Evolutionary conservation across 192 early-diverging fungal species (phyloP).

Genomic region (Funneliformis mosseae): DNA sequence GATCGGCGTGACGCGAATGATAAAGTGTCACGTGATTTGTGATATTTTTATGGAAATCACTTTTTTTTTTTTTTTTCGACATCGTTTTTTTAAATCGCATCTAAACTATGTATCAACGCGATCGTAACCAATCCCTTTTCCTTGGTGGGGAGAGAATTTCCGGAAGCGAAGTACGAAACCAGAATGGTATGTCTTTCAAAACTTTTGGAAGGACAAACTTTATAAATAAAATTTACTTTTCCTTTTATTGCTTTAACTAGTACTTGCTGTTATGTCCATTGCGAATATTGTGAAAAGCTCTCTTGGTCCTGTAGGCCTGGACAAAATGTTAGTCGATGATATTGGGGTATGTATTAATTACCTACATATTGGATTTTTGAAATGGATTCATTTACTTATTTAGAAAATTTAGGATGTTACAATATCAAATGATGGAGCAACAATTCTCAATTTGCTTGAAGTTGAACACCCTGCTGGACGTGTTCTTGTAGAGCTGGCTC

Average conservation of each 20-base stretch:
- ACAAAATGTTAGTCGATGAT: slow-evolving; percentile 99
- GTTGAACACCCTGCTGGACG: slow-evolving; percentile 98
- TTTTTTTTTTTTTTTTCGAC: no score
- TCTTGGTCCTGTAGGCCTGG: slow-evolving; percentile 96
- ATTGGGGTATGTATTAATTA: slow-evolving; percentile 78
- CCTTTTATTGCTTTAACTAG: slow-evolving; percentile 54
- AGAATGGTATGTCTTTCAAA: slow-evolving; percentile 80
- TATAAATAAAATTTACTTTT: not conserved
- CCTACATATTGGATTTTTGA: slow-evolving; percentile 4
- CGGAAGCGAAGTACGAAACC: slow-evolving; percentile 87
- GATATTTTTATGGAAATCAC: no score
- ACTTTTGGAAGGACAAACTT: not conserved
- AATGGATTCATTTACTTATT: slow-evolving; percentile 13
- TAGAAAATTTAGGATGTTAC: slow-evolving; percentile 94
- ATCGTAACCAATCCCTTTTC: slow-evolving; percentile 61
- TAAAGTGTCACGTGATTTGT: no score
- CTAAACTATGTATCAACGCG: slow-evolving; percentile 48
- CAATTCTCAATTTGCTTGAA: slow-evolving; percentile 94
- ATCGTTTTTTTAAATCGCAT: not conserved
- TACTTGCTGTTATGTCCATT: slow-evolving; percentile 92
- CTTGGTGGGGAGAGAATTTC: slow-evolving; percentile 89
- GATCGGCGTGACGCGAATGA: no score
- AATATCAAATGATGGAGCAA: slow-evolving; percentile 99
- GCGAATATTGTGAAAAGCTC: slow-evolving; percentile 99
- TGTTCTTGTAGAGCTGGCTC: slow-evolving; percentile 96